Base-by-base conservation (phyloP, 176 grass and related monocot genomes). In the Alloteropsis semialata region DNA sequence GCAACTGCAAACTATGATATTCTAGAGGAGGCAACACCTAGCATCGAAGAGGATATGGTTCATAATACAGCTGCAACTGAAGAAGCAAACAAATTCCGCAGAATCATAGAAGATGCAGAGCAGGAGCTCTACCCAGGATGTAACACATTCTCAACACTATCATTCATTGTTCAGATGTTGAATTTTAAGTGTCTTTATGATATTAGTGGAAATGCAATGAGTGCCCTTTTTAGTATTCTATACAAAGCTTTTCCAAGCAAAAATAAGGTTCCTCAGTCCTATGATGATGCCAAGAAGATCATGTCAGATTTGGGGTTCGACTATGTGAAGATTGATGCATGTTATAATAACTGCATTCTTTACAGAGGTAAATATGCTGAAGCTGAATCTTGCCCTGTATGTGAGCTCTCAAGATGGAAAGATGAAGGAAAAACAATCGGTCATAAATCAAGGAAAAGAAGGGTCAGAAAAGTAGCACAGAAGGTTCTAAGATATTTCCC, bases 141-240 rank as follows among this genome's bases (percentile, higher is more conserved):
- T 4, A 46, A 1, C 43, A 14, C 42, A 3, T 71, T 46, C 8
- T 48, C 68, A 8, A 71, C n/a, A 29, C 14, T 46, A 28, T 46
- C 42, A 5, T 71, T 71, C 42, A 71, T 57, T 25, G 33, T 56
- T 0, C 33, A 39, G 22, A 75, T 75, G 72, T 6, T 75, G 10
- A 56, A 57, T 2, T 14, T 75, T 50, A 54, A 74, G 28, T 74
- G 70, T 8, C 30, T 74, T 8, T 73, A 30, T 51, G 29, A 53
- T 30, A 0, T 73, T 11, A 34, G 70, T 73, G 70, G 45, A 73
- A 50, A 74, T 74, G 71, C 71, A 34, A 53, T 74, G 71, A 27
- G 29, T 22, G 71, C 71, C 32, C 29, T 74, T 21, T 74, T 74
- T 74, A 5, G 16, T 53, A 11, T 74, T 3, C 53, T 74, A 2